Conservation (phyloP, 192 early-diverging fungal genomes). For the Diversispora epigaea region DNA sequence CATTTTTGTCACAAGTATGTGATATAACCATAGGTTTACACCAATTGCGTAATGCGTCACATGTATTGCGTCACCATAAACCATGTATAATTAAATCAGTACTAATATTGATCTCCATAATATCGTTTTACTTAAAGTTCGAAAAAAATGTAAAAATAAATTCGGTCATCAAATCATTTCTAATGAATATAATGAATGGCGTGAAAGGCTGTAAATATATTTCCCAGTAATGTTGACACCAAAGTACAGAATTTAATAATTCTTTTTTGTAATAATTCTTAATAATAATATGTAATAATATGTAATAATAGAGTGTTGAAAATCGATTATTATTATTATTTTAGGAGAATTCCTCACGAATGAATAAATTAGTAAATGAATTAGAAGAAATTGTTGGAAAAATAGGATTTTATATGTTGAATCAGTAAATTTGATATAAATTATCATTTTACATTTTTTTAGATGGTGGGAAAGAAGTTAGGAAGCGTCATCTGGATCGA, state of each 20-base stretch:
- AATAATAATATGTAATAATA: no score
- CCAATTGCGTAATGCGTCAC: no score
- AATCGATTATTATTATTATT: not conserved
- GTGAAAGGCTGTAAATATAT: constrained; percentile 56
- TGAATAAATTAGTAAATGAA: constrained; percentile 66
- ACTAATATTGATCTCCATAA: no score
- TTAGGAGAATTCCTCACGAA: constrained; percentile 74
- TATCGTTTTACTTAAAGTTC: no score
- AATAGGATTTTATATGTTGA: constrained; percentile 45
- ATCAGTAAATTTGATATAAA: not conserved
- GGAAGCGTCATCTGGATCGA: constrained; percentile 78
- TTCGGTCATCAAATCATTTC: not conserved
- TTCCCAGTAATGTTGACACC: constrained; percentile 71
- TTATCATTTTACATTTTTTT: constrained; percentile 2
- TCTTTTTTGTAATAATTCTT: not conserved
- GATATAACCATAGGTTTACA: no score
- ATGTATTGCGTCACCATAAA: no score
- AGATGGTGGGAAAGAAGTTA: constrained; percentile 83
- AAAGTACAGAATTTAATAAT: constrained; percentile 62
- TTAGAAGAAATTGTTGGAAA: constrained; percentile 62
- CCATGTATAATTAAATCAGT: no score
- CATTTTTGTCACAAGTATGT: no score
- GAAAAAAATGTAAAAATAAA: not conserved
- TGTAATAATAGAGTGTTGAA: not conserved
- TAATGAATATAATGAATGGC: constrained; percentile 37